phyloP scores from a whole-genome alignment of 2,329 filamentous ascomycete genomes.

The Pyricularia sp. region DNA sequence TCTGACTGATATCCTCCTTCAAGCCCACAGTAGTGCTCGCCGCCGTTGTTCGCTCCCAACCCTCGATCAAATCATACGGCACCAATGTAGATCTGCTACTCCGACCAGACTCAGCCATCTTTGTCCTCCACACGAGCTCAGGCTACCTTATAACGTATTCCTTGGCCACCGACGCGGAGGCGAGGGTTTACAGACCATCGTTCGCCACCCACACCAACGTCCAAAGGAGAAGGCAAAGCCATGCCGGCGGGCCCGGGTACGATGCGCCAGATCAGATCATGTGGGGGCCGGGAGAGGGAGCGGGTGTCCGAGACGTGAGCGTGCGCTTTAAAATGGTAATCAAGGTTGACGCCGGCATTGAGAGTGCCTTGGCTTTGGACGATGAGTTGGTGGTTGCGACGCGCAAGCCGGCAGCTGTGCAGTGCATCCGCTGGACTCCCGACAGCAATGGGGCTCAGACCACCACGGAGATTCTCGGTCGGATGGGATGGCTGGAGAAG shows the following conservation, averaged over 20 bases:
- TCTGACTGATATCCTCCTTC: background rate
- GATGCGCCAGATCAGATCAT: constrained; percentile 51
- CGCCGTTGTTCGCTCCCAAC: constrained; percentile 69
- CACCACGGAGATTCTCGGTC: constrained; percentile 78
- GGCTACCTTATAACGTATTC: constrained; percentile 95
- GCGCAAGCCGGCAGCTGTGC: constrained; percentile 82
- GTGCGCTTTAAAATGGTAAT: constrained; percentile 96
- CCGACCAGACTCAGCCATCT: constrained; percentile 82
- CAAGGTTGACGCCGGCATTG: constrained; percentile 92
- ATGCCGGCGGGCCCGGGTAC: constrained; percentile 46
- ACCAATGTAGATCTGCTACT: constrained; percentile 76
- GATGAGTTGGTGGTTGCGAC: constrained; percentile 91
- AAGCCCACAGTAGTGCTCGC: constrained; percentile 86
- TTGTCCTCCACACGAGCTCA: constrained; percentile 77
- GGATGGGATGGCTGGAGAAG: constrained; percentile 78
- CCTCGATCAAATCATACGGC: constrained; percentile 76
- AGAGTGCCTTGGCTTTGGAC: constrained; percentile 77
- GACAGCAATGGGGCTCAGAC: constrained; percentile 77
- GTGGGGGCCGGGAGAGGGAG: constrained; percentile 72
- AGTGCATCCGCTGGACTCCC: constrained; percentile 91
- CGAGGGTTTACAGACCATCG: constrained; percentile 75
- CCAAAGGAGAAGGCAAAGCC: constrained; percentile 51
- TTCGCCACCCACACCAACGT: constrained; percentile 61
- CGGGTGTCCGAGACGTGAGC: constrained; percentile 75
- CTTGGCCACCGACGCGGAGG: constrained; percentile 72